A percentile compares a stretch with the other conserved stretches of the same genome.
Evolutionary conservation across 352 stramenopile genomes (phyloP).

Genomic region (Globisporangium rhizosaccharum): DNA sequence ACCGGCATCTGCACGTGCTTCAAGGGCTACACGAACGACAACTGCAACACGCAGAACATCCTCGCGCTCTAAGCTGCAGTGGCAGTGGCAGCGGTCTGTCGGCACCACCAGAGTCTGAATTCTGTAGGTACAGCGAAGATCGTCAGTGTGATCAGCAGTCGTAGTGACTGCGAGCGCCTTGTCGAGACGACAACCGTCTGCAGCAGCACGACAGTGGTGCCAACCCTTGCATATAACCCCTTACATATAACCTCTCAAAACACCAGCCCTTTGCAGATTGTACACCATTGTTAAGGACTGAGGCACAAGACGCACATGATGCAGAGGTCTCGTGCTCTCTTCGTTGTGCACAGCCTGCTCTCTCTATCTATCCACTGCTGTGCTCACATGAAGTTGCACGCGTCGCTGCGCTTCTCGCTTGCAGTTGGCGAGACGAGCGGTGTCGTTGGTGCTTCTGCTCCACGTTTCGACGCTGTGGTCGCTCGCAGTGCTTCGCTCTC

Average conservation of each 20-base stretch:
- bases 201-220: no score
- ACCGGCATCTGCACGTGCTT: constrained; percentile 83
- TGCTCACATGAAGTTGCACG: constrained; percentile 14
- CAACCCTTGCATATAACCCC: no score
- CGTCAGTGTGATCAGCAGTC: no score
- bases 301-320: no score
- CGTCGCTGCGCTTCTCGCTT: not conserved
- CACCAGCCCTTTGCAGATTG: no score
- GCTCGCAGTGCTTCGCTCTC: not conserved
- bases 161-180: no score
- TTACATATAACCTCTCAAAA: no score
- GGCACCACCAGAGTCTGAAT: no score
- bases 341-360: not conserved
- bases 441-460: not conserved
- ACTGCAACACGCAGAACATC: constrained; percentile 82
- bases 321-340: no score
- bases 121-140: not conserved
- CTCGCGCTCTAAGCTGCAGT: constrained; percentile 44
- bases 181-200: no score
- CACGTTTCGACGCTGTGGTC: not conserved
- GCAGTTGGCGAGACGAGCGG: not conserved
- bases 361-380: not conserved
- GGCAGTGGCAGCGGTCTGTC: not conserved
- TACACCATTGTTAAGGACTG: no score
- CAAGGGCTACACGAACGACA: constrained; percentile 87